A percentile compares a stretch with the other conserved stretches of the same genome.
These are phyloP conservation scores for Penicillium ochrochloron DNA, from an alignment of 495 filamentous ascomycete species.

Conservation along the genomic window DNA sequence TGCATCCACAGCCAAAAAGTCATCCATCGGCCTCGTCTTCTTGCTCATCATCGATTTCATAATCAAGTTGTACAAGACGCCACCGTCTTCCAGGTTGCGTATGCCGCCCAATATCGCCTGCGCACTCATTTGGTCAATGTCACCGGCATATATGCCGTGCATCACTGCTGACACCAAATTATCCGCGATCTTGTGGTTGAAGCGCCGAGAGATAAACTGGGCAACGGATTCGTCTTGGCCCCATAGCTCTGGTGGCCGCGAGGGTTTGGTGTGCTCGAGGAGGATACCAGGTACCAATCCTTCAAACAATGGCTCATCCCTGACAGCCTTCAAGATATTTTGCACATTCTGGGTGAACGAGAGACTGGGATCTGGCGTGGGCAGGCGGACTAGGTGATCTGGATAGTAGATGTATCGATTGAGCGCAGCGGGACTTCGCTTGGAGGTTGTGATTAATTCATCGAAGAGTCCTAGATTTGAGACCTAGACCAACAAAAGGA, in stretches of 20 bases:
- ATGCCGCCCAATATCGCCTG: conserved; percentile 60
- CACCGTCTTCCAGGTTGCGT: conserved; percentile 56
- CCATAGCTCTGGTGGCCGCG: conserved; percentile 28
- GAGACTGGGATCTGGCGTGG: conserved; percentile 42
- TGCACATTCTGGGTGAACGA: conserved; percentile 32
- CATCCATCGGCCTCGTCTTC: conserved; percentile 32
- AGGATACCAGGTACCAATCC: conserved; percentile 47
- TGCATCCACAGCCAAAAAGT: conserved; percentile 31
- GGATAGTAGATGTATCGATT: conserved; percentile 93
- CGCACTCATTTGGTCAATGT: conserved; percentile 78
- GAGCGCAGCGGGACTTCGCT: conserved; percentile 50
- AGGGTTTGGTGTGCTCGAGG: conserved; percentile 41
- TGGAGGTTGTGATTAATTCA: conserved; percentile 63
- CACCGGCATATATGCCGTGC: conserved; percentile 95
- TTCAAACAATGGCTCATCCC: conserved; percentile 68
- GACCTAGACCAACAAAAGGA: conserved; percentile 54
- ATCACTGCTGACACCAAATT: conserved; percentile 78
- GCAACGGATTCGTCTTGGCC: conserved; percentile 72
- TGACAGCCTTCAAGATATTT: conserved; percentile 34
- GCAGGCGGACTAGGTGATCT: conserved; percentile 79
- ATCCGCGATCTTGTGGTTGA: conserved; percentile 63
- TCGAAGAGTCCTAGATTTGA: conserved; percentile 62
- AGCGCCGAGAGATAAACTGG: conserved; percentile 63
- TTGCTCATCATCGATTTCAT: conserved; percentile 11
- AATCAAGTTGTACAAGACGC: conserved; percentile 29